phyloP scores from a whole-genome alignment of 1,284 basidiomycete genomes.

The Pseudozyma tsukubaensis region DNA sequence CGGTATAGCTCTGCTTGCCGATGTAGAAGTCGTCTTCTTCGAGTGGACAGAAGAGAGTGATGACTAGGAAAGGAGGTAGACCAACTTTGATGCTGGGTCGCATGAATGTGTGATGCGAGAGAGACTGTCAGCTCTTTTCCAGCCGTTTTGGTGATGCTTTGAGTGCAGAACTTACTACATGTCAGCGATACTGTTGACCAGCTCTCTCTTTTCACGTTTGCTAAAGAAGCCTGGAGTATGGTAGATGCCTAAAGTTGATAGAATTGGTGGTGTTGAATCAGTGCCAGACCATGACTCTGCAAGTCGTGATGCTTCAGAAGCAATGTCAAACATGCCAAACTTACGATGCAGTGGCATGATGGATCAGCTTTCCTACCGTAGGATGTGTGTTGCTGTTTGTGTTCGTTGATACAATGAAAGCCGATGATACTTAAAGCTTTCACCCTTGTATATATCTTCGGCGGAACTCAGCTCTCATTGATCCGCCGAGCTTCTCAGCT shows the following conservation, averaged over 20 bases:
- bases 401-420: neutral
- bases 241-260: conserved; percentile 12
- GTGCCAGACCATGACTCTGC: neutral
- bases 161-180: conserved; percentile 17
- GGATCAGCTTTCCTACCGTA: neutral
- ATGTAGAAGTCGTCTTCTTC: conserved; percentile 34
- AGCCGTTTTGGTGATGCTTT: no score
- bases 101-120: neutral
- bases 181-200: conserved; percentile 17
- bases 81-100: conserved; percentile 10
- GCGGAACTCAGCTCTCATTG: no score
- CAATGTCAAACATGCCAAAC: neutral
- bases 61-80: conserved; percentile 22
- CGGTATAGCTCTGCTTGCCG: conserved; percentile 20
- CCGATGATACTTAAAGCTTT: no score
- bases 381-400: neutral
- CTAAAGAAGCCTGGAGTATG: conserved; percentile 11
- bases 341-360: conserved; percentile 13
- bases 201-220: conserved; percentile 21
- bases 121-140: neutral
- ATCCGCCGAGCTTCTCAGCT: neutral
- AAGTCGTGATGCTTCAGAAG: neutral
- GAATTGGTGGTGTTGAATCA: neutral
- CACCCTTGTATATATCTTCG: neutral
- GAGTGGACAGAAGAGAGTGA: conserved; percentile 26